A percentile compares a stretch with the other conserved stretches of the same genome.
Conservation (phyloP, 257 asterid species). For the Nicotiana benthamiana region DNA sequence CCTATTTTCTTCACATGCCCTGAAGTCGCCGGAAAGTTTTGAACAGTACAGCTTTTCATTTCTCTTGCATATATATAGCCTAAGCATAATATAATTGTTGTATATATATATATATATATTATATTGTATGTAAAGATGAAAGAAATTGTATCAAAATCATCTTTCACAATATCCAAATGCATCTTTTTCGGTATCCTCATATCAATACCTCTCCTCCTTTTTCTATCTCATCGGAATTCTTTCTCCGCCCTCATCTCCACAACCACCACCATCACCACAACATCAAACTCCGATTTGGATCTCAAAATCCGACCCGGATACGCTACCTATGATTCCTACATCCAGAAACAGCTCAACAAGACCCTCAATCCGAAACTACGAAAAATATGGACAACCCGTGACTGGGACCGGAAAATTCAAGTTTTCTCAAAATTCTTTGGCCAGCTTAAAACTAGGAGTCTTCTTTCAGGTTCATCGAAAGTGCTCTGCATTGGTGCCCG, state of each 20-base stretch:
- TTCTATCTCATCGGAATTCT: constrained; percentile 15
- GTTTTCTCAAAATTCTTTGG: constrained; percentile 65
- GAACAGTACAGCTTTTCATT: not conserved
- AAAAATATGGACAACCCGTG: constrained; percentile 81
- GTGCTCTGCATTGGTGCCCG: constrained; percentile 81
- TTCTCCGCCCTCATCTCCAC: not conserved
- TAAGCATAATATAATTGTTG: too few species aligned
- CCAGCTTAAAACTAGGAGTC: constrained; percentile 25
- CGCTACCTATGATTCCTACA: constrained; percentile 67
- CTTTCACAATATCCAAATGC: constrained; percentile 8
- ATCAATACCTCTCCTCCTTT: constrained; percentile 23
- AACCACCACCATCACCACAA: not conserved
- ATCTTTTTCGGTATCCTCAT: constrained; percentile 23
- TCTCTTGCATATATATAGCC: not conserved
- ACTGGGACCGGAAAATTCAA: constrained; percentile 69
- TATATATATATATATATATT: too few species aligned
- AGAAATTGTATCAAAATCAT: constrained; percentile 14
- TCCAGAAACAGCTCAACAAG: constrained; percentile 79
- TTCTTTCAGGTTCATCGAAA: constrained; percentile 41
- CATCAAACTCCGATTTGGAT: constrained; percentile 25
- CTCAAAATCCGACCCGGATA: constrained; percentile 86
- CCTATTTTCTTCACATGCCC: too few species aligned
- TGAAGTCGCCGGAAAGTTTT: not conserved
- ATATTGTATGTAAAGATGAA: constrained; percentile 27
- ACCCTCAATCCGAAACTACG: constrained; percentile 84